Evolutionary conservation across 345 rosid species (phyloP).

Genomic region (Clarkia xantiana): DNA sequence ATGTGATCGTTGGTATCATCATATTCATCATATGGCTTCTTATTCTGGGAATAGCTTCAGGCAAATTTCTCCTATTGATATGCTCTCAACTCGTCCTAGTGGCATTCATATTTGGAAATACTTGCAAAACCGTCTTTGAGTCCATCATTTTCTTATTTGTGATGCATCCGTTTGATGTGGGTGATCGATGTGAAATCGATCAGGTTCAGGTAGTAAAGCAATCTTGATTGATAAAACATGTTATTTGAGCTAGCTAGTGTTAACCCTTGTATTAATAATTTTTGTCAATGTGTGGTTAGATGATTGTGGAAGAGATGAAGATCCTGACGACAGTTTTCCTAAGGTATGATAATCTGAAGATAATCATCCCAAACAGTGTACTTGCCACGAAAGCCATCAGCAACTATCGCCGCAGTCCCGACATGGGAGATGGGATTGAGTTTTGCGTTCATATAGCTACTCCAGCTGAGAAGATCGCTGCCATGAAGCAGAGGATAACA

Average conservation of each 20-base stretch:
- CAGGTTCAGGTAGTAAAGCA: conserved; percentile 18
- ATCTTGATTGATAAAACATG: too few species aligned
- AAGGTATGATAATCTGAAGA: conserved; percentile 24
- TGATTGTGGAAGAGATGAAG: conserved; percentile 39
- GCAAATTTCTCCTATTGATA: conserved; percentile 17
- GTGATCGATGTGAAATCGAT: conserved; percentile 33
- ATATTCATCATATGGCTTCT: conserved; percentile 21
- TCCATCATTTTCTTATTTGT: conserved; percentile 31
- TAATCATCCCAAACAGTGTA: conserved; percentile 19
- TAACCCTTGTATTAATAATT: neutral
- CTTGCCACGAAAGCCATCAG: conserved; percentile 27
- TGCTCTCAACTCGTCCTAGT: conserved; percentile 28
- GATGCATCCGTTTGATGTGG: conserved; percentile 36
- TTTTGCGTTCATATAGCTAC: conserved; percentile 26
- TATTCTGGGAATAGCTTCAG: conserved; percentile 22
- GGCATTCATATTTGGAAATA: conserved; percentile 32
- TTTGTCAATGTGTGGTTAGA: conserved; percentile 7
- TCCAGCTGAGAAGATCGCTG: conserved; percentile 25
- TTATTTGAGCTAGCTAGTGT: neutral
- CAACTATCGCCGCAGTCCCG: conserved; percentile 31
- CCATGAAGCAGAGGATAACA: conserved; percentile 18
- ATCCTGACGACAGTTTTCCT: conserved; percentile 27
- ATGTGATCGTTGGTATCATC: conserved; percentile 17
- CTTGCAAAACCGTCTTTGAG: conserved; percentile 28
- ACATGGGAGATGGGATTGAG: conserved; percentile 32